Base-by-base conservation (phyloP, 2,329 filamentous ascomycete genomes). In the Colletotrichum sansevieriae region DNA sequence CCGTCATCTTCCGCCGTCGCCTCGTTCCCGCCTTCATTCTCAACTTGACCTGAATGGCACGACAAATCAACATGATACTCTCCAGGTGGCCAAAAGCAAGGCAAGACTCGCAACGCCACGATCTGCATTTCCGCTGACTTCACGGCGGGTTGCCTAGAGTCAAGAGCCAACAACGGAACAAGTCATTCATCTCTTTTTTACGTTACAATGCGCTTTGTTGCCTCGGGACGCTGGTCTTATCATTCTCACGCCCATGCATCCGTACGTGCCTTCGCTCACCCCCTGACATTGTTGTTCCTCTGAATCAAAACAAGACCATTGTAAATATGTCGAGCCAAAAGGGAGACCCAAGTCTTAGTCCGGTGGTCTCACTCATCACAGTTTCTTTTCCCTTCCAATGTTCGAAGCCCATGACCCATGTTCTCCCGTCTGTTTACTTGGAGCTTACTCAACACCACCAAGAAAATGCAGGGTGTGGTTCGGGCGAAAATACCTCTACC, bases 241-340 rank as follows among this genome's bases (percentile, higher is more conserved):
- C 39, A 37, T 44, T 62, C 33, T 35, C 39, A 37, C 15, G 20
- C 37, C 37, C 29, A 29, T 29, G 6, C 8, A 29, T 62, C 33
- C 20, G n/a, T n/a, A 29, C 20, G 33, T 46, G 35, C 37, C 11
- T n/a, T 9, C 4, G 25, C 20, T 7, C 25, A 29, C 25, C 29
- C 11, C 57, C 57, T 54, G 18, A 29, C 12, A 29, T 18, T 13
- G 39, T 44, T 43, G 10, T 33, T 44, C 13, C 29, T 29, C 33
- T 59, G 55, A 56, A 60, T 60, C 65, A 65, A 68, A 65, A 60
- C 55, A 65, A 49, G 13, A 15, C 18, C 43, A 56, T 47, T 57
- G 64, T 67, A 18, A 63, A 43, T 25, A 60, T 43, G 22, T 55
- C 61, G 15, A 54, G 54, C 29, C 15, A 43, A 54, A 49, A 46